These are phyloP conservation scores for Tylopilus vinaceipallidus DNA, from an alignment of 768 basidiomycete genomes.

Conservation along the genomic window DNA sequence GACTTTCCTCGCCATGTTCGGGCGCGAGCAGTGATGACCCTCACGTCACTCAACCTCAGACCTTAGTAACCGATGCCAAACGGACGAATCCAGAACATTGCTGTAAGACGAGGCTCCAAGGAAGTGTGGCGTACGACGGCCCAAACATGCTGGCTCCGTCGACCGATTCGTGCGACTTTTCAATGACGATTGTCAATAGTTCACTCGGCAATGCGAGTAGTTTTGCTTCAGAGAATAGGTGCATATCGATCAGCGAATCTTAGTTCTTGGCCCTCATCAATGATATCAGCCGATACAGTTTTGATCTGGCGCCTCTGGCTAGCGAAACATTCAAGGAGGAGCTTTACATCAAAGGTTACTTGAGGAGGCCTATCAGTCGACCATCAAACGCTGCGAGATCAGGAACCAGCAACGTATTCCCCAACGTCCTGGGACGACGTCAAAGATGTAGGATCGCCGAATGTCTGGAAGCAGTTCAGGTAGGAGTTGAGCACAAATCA, in stretches of 20 bases:
- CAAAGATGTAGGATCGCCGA: constrained; percentile 19
- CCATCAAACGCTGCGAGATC: constrained; percentile 4
- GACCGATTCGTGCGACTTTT: constrained; percentile 7
- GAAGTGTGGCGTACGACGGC: neutral
- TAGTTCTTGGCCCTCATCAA: neutral
- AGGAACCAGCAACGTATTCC: no score
- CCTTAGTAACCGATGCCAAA: neutral
- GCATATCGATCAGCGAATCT: neutral
- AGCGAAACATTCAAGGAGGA: constrained; percentile 30
- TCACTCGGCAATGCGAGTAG: neutral
- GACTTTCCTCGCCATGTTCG: neutral
- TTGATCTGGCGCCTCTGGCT: constrained; percentile 24
- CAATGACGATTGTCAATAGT: constrained; percentile 1
- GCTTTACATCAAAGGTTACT: constrained; percentile 27
- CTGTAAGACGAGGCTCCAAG: neutral
- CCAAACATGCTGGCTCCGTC: neutral
- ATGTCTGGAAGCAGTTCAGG: constrained; percentile 15
- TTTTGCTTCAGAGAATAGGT: constrained; percentile 11
- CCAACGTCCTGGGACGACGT: constrained; percentile 18
- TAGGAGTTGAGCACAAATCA: constrained; percentile 1
- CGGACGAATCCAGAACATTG: neutral
- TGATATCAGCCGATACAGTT: constrained; percentile 3
- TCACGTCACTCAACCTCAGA: neutral
- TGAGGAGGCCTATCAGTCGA: constrained; percentile 17
- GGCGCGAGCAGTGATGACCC: neutral